These are phyloP conservation scores for Peribolospora kevripleyi DNA, from an alignment of 768 basidiomycete genomes.

Conservation along the genomic window DNA sequence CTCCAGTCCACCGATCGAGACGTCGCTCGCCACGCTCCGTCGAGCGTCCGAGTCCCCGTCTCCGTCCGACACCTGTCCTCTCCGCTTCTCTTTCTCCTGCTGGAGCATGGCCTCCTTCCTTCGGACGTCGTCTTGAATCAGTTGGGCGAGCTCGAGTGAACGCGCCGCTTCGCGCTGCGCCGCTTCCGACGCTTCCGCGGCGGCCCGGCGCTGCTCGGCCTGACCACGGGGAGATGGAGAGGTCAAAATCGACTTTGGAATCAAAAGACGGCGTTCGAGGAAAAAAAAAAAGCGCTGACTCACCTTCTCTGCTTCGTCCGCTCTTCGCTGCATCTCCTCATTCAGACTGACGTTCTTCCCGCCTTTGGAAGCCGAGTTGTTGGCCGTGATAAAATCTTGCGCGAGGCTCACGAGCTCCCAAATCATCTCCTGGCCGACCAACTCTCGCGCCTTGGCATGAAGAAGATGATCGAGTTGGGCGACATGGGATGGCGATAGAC, in stretches of 20 bases:
- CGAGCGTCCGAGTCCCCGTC: no score
- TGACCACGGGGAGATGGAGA: not conserved
- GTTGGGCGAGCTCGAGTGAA: not conserved
- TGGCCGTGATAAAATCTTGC: not conserved
- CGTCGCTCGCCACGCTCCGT: no score
- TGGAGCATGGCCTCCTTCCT: not conserved
- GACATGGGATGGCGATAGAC: not conserved
- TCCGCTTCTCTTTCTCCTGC: not conserved
- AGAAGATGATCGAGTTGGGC: not conserved
- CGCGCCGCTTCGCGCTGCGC: not conserved
- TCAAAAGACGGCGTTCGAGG: no score
- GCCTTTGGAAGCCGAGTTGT: not conserved
- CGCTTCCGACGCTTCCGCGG: not conserved
- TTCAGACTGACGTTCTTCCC: not conserved
- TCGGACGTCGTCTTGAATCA: not conserved
- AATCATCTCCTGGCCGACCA: not conserved
- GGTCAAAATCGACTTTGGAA: no score
- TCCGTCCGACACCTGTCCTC: no score
- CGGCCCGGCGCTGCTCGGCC: not conserved
- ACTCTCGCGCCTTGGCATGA: not conserved
- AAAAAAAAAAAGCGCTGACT: not conserved
- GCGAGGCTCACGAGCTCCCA: not conserved
- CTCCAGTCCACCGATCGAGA: no score
- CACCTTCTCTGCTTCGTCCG: not conserved
- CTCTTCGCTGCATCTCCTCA: not conserved